phyloP scores from a whole-genome alignment of 2,329 filamentous ascomycete species.

The Corinectria fuckeliana region DNA sequence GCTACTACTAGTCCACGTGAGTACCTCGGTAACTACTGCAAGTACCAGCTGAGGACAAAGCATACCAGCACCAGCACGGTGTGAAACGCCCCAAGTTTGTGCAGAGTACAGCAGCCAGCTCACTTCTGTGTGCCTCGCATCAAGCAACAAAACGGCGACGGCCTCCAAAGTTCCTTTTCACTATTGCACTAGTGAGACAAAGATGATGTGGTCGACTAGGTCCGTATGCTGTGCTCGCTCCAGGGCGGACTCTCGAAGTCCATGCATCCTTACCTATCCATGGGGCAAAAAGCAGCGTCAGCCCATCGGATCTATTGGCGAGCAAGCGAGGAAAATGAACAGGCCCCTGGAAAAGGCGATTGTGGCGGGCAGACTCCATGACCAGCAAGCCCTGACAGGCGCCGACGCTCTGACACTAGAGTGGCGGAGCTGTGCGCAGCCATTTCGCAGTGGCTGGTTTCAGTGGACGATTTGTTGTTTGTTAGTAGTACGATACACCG shows the following conservation, averaged over 20 bases:
- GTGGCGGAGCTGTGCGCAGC: constrained; percentile 20
- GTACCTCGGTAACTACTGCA: no score
- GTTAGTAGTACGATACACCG: no score
- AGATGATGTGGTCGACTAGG: not conserved
- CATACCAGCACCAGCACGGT: no score
- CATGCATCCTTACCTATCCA: no score
- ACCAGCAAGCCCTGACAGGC: not conserved
- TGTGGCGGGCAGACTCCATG: no score
- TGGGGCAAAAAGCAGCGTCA: not conserved
- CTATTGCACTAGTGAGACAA: not conserved
- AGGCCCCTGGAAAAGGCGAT: no score
- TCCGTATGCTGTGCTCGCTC: not conserved
- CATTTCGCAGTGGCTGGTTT: constrained; percentile 7
- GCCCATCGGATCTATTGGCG: not conserved
- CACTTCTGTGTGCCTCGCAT: not conserved
- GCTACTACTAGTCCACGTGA: no score
- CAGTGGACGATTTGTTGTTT: constrained; percentile 10
- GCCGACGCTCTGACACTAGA: constrained; percentile 4
- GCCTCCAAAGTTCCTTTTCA: not conserved
- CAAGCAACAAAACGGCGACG: not conserved
- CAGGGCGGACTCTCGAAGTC: constrained; percentile 9
- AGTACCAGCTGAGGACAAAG: constrained; percentile 7
- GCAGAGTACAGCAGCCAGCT: not conserved
- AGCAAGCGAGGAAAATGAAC: no score
- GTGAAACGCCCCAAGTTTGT: not conserved